Conservation (phyloP, 169 alveolate genomes). For the Plasmodium inui region DNA sequence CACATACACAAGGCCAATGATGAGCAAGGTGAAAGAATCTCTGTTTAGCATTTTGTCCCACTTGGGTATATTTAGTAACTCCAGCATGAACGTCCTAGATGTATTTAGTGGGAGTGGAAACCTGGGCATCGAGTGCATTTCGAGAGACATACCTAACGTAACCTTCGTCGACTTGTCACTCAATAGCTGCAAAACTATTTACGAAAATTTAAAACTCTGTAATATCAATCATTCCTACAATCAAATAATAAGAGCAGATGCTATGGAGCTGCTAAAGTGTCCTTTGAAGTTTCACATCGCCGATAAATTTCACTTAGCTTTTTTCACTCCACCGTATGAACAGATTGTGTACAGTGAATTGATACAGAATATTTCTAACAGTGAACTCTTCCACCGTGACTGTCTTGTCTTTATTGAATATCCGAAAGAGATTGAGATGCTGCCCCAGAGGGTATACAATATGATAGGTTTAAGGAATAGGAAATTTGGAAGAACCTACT, state of each 20-base stretch:
- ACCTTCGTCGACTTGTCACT: constrained; percentile 86
- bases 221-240: constrained; percentile 71
- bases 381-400: constrained; percentile 79
- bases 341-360: constrained; percentile 82
- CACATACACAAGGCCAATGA: constrained; percentile 83
- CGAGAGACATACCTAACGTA: constrained; percentile 81
- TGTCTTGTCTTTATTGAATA: constrained; percentile 85
- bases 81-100: constrained; percentile 82
- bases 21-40: constrained; percentile 83
- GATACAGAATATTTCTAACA: constrained; percentile 79
- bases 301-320: constrained; percentile 80
- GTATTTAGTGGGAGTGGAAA: constrained; percentile 88
- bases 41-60: constrained; percentile 76
- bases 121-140: constrained; percentile 87
- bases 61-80: constrained; percentile 74
- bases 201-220: constrained; percentile 16
- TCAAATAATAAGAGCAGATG: constrained; percentile 85
- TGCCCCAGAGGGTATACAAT: constrained; percentile 80
- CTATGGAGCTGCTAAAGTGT: constrained; percentile 75
- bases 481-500: constrained; percentile 85
- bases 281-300: constrained; percentile 80
- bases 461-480: constrained; percentile 85
- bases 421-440: constrained; percentile 81
- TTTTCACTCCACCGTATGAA: constrained; percentile 88
- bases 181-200: constrained; percentile 82